These are phyloP conservation scores for Nemania diffusa DNA, from an alignment of 2,329 filamentous ascomycete genomes.

Conservation along the genomic window DNA sequence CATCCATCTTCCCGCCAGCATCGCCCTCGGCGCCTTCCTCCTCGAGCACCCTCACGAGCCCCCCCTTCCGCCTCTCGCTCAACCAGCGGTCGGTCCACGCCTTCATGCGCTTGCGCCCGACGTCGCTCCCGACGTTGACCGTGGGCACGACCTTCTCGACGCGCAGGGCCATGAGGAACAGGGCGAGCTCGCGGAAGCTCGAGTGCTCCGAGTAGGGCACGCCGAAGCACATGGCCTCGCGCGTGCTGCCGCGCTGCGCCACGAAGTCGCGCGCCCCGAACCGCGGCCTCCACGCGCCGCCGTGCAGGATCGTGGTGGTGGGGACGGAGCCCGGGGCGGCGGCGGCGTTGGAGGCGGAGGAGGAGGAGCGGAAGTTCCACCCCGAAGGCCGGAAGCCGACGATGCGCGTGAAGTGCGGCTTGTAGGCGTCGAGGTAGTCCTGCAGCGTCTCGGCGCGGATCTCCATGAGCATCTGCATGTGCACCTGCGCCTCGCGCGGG, in stretches of 20 bases:
- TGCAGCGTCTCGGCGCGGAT: constrained; percentile 90
- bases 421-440: constrained; percentile 85
- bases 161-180: constrained; percentile 88
- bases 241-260: constrained; percentile 84
- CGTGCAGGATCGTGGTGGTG: constrained; percentile 63
- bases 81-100: constrained; percentile 72
- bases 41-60: constrained; percentile 59
- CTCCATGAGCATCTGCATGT: constrained; percentile 97
- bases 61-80: constrained; percentile 66
- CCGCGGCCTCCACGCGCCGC: constrained; percentile 76
- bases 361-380: constrained; percentile 79
- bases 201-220: constrained; percentile 97
- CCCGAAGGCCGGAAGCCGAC: constrained; percentile 93
- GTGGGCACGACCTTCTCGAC: constrained; percentile 94
- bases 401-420: constrained; percentile 83
- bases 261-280: constrained; percentile 79
- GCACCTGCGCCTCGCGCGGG: constrained; percentile 88
- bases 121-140: constrained; percentile 79
- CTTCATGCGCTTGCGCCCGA: constrained; percentile 69
- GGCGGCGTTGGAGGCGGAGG: constrained; percentile 9
- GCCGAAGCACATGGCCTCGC: constrained; percentile 86
- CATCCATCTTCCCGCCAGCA: constrained; percentile 51
- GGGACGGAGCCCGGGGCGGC: constrained; percentile 60
- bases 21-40: constrained; percentile 50
- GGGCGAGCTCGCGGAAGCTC: constrained; percentile 90